Conservation (phyloP, 805 yeast genomes). For the Ogataea saltuana region DNA sequence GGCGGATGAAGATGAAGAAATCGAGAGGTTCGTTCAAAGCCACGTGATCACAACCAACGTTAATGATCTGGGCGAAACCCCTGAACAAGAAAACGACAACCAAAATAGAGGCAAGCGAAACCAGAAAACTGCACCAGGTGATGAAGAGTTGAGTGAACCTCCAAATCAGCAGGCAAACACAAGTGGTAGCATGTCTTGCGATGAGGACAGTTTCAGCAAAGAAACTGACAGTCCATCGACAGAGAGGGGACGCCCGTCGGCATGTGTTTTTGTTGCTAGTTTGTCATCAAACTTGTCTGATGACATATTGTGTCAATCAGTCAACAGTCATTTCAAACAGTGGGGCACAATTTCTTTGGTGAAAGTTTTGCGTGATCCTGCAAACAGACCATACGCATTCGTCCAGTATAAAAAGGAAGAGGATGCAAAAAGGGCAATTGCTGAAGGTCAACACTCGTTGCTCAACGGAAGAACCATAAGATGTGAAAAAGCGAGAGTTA, state of each 20-base stretch:
- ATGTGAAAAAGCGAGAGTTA: slow-evolving; percentile 90
- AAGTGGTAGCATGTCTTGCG: slow-evolving; percentile 15
- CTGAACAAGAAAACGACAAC: slow-evolving; percentile 1
- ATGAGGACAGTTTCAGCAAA: slow-evolving; percentile 23
- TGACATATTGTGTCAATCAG: slow-evolving; percentile 69
- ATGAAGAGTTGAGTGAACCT: too few relatives aligned
- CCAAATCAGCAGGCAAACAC: slow-evolving; percentile 8
- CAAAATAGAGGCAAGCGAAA: neutral
- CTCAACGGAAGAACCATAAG: slow-evolving; percentile 77
- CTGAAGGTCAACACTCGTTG: slow-evolving; percentile 64
- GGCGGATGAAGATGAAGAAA: slow-evolving; percentile 2
- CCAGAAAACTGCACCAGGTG: neutral
- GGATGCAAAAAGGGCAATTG: slow-evolving; percentile 69
- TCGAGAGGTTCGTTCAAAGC: neutral
- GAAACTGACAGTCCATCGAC: slow-evolving; percentile 19
- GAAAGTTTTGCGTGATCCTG: slow-evolving; percentile 79
- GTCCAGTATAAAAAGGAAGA: slow-evolving; percentile 76
- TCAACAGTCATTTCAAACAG: slow-evolving; percentile 62
- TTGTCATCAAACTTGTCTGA: slow-evolving; percentile 65
- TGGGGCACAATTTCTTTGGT: slow-evolving; percentile 75
- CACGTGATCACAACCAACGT: too few relatives aligned
- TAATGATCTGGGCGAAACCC: neutral
- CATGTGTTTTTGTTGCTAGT: slow-evolving; percentile 91
- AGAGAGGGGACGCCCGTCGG: slow-evolving; percentile 68
- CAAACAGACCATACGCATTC: slow-evolving; percentile 88